Evolutionary conservation across 1,284 basidiomycete species (phyloP).

Genomic region (Pascua guehoae): DNA sequence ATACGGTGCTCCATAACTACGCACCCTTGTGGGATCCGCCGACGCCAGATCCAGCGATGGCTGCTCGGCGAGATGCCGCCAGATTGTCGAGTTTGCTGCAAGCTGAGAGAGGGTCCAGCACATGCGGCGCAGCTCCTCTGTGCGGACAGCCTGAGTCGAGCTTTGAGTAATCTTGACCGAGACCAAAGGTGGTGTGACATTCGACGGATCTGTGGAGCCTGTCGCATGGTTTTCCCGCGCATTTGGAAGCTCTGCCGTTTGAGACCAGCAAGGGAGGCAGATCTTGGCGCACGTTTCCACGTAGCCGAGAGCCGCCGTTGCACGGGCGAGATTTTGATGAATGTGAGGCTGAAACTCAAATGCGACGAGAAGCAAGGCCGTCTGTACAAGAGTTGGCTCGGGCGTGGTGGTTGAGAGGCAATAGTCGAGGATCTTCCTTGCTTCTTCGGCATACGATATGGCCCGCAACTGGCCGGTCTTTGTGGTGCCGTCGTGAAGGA

Average conservation of each 20-base stretch:
- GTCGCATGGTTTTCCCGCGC: too few relatives aligned
- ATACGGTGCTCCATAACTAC: not conserved
- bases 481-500: conserved; percentile 21
- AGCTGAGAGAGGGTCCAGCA: conserved; percentile 28
- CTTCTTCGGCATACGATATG: conserved; percentile 24
- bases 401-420: conserved; percentile 19
- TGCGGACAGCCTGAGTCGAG: conserved; percentile 2
- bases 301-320: conserved; percentile 17
- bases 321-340: conserved; percentile 21
- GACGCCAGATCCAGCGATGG: conserved; percentile 13
- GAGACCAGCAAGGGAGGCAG: conserved; percentile 1
- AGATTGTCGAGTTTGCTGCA: conserved; percentile 23
- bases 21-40: conserved; percentile 23
- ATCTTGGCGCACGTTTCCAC: conserved; percentile 22
- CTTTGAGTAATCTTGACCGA: too few relatives aligned
- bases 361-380: conserved; percentile 26
- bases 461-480: conserved; percentile 21
- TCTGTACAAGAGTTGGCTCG: conserved; percentile 27
- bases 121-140: conserved; percentile 31
- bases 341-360: conserved; percentile 36
- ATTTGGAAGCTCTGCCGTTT: too few relatives aligned
- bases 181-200: too few relatives aligned
- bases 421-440: conserved; percentile 25
- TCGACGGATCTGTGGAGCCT: too few relatives aligned
- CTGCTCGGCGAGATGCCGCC: conserved; percentile 14